These are phyloP conservation scores for Pisolithus orientalis DNA, from an alignment of 768 basidiomycete genomes.

Conservation along the genomic window DNA sequence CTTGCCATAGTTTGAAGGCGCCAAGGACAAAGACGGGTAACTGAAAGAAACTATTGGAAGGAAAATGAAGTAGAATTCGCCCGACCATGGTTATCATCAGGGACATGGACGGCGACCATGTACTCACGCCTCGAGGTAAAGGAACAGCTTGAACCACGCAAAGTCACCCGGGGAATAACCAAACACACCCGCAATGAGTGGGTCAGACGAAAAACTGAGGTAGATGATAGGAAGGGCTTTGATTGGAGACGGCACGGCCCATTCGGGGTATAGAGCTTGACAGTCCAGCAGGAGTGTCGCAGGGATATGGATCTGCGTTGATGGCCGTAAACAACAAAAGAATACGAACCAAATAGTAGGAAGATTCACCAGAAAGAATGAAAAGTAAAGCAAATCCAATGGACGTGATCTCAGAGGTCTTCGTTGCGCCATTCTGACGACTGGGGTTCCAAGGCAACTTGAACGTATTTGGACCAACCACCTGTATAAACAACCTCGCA, in stretches of 20 bases:
- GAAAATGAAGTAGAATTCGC: too few relatives aligned
- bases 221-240: slow-evolving; percentile 44
- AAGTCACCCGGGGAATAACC: slow-evolving; percentile 36
- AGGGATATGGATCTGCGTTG: slow-evolving; percentile 53
- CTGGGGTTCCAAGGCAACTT: not conserved
- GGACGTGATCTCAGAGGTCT: slow-evolving; percentile 50
- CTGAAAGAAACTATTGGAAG: slow-evolving; percentile 52
- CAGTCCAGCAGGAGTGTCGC: slow-evolving; percentile 66
- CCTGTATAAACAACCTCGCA: too few relatives aligned
- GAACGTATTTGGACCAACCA: not conserved
- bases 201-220: slow-evolving; percentile 56
- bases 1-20: slow-evolving; percentile 50
- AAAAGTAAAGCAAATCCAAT: slow-evolving; percentile 61
- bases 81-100: too few relatives aligned
- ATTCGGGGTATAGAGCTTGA: slow-evolving; percentile 56
- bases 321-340: not conserved
- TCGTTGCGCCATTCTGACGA: slow-evolving; percentile 8
- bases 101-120: not conserved
- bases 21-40: slow-evolving; percentile 76
- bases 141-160: slow-evolving; percentile 61
- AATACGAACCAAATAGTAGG: not conserved
- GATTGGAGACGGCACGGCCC: slow-evolving; percentile 43
- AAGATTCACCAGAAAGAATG: slow-evolving; percentile 56
- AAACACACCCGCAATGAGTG: slow-evolving; percentile 50
- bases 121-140: slow-evolving; percentile 55